Percentiles rank a stretch among this genome's conserved stretches.
Conservation (phyloP, 345 rosid genomes). For the Aegle marmelos region DNA sequence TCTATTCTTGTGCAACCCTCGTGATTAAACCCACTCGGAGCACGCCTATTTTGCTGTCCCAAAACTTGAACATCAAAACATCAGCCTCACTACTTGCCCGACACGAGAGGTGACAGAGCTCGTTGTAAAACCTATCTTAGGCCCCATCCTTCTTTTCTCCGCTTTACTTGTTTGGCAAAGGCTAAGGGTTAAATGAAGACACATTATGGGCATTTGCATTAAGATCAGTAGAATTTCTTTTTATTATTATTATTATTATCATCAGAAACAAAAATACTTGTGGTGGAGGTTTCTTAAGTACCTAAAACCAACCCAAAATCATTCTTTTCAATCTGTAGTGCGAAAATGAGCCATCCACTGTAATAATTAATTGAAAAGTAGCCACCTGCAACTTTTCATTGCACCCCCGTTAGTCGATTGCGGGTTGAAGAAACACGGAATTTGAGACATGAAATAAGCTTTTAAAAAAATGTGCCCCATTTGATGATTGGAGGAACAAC, state of each 20-base stretch:
- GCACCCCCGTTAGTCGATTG: neutral
- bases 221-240: neutral
- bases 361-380: neutral
- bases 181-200: neutral
- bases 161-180: neutral
- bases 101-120: slow-evolving; percentile 19
- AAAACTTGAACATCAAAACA: slow-evolving; percentile 15
- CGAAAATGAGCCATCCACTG: neutral
- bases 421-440: neutral
- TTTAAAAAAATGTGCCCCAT: neutral
- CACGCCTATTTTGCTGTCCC: slow-evolving; percentile 19
- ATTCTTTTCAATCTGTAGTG: neutral
- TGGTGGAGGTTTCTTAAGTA: neutral
- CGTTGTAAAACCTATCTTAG: slow-evolving; percentile 17
- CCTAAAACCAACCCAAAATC: neutral
- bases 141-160: slow-evolving; percentile 27
- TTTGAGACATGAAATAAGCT: neutral
- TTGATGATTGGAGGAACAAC: slow-evolving; percentile 11
- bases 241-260: no score
- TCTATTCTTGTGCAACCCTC: slow-evolving; percentile 32
- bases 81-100: slow-evolving; percentile 20
- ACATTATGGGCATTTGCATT: neutral
- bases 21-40: slow-evolving; percentile 30
- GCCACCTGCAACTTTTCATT: neutral
- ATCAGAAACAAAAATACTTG: neutral